Conservation (phyloP, 106 monocot species). For the Gastrodia elata region DNA sequence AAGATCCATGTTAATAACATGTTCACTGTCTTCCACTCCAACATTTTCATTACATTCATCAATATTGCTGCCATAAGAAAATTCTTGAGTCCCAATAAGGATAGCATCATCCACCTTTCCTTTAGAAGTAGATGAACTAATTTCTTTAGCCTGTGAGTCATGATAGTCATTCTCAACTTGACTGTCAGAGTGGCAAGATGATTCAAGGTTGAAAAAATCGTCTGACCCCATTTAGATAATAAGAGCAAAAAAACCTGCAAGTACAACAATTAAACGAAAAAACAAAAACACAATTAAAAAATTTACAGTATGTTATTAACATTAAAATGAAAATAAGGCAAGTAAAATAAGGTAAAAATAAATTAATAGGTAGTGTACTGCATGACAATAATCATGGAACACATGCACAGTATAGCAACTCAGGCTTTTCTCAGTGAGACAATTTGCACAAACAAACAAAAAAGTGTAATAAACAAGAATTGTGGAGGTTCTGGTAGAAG, state of each 20-base stretch:
- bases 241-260: conserved; percentile 4
- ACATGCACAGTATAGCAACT: not conserved
- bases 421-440: not conserved
- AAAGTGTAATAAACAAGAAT: too few species aligned
- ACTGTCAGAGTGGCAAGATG: conserved; percentile 6
- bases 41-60: not conserved
- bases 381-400: not conserved
- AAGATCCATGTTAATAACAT: conserved; percentile 18
- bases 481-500: too few species aligned
- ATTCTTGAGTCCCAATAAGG: not conserved
- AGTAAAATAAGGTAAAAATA: not conserved
- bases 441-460: not conserved
- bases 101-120: not conserved
- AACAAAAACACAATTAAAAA: not conserved
- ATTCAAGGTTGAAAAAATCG: conserved; percentile 24
- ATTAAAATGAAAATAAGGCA: not conserved
- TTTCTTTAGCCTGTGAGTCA: not conserved
- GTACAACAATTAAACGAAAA: not conserved
- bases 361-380: not conserved
- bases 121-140: not conserved
- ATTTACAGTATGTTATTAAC: not conserved
- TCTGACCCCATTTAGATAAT: conserved; percentile 22
- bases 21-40: conserved; percentile 19
- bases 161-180: conserved; percentile 6
- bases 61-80: not conserved